Percentiles rank a stretch among this genome's conserved stretches.
Evolutionary conservation across 345 rosid species (phyloP).

Genomic region (Camelina hispida): DNA sequence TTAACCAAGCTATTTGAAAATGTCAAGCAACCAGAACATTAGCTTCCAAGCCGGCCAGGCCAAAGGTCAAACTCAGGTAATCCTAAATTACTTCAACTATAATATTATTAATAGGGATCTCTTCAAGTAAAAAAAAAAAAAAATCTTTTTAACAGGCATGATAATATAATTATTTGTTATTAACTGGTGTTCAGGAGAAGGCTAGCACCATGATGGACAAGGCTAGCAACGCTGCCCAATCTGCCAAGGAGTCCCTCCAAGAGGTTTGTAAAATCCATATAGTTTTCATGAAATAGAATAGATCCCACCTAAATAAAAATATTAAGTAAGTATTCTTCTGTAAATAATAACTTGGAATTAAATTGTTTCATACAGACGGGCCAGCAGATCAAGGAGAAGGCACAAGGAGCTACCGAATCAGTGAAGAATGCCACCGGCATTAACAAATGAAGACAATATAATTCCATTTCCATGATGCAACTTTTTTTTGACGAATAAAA

Average conservation of each 20-base stretch:
- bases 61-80: slow-evolving; percentile 64
- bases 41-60: slow-evolving; percentile 59
- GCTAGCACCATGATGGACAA: slow-evolving; percentile 58
- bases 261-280: slow-evolving; percentile 46
- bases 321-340: background rate
- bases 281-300: background rate
- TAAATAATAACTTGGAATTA: background rate
- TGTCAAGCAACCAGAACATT: slow-evolving; percentile 54
- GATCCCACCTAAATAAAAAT: background rate
- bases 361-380: slow-evolving; percentile 51
- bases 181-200: slow-evolving; percentile 57
- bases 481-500: slow-evolving; percentile 11
- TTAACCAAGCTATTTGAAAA: slow-evolving; percentile 6
- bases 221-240: slow-evolving; percentile 64
- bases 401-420: slow-evolving; percentile 68
- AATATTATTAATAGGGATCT: background rate
- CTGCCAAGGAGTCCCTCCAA: slow-evolving; percentile 61
- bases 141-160: too few species aligned
- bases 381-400: slow-evolving; percentile 58
- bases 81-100: background rate
- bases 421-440: slow-evolving; percentile 63
- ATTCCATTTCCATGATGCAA: background rate
- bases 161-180: background rate
- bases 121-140: background rate
- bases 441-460: slow-evolving; percentile 48